phyloP scores from a whole-genome alignment of 139 green algal genomes.

The Coelastrella sp. region DNA sequence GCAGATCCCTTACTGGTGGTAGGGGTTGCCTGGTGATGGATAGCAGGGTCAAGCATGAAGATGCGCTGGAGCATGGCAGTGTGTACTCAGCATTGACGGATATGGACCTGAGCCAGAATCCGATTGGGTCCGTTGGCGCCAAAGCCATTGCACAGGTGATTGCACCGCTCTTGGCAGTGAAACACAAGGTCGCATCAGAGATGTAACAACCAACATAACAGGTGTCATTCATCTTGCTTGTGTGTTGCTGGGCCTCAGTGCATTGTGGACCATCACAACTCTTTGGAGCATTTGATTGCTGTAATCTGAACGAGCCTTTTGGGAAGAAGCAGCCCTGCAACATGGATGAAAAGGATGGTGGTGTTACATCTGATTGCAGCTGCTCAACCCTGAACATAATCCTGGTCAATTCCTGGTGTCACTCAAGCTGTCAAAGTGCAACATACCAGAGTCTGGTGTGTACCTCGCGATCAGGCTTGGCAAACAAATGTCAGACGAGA shows the following conservation, averaged over 20 bases:
- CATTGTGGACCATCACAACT: too few relatives aligned
- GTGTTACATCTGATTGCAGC: background rate
- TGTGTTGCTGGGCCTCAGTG: too few relatives aligned
- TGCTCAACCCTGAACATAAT: slow-evolving; percentile 57
- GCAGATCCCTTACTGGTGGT: too few relatives aligned
- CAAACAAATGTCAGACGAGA: slow-evolving; percentile 28
- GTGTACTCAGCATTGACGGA: slow-evolving; percentile 39
- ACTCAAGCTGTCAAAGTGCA: slow-evolving; percentile 63
- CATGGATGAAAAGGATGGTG: too few relatives aligned
- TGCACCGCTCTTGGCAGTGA: background rate
- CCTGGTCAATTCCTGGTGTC: slow-evolving; percentile 61
- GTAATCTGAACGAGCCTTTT: too few relatives aligned
- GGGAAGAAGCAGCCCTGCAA: too few relatives aligned
- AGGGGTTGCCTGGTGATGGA: background rate
- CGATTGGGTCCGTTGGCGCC: slow-evolving; percentile 61
- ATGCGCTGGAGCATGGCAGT: slow-evolving; percentile 15
- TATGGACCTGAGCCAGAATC: slow-evolving; percentile 67
- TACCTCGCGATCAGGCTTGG: too few relatives aligned
- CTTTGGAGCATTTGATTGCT: too few relatives aligned
- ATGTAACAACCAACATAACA: too few relatives aligned
- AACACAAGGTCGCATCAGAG: too few relatives aligned
- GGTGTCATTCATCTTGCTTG: too few relatives aligned
- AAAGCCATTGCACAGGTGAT: slow-evolving; percentile 48
- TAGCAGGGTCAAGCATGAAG: background rate
- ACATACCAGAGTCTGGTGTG: slow-evolving; percentile 56